A percentile compares a stretch with the other conserved stretches of the same genome.
Evolutionary conservation across 2,329 filamentous ascomycete genomes (phyloP).

Genomic region (Pseudohalonectria lignicola): DNA sequence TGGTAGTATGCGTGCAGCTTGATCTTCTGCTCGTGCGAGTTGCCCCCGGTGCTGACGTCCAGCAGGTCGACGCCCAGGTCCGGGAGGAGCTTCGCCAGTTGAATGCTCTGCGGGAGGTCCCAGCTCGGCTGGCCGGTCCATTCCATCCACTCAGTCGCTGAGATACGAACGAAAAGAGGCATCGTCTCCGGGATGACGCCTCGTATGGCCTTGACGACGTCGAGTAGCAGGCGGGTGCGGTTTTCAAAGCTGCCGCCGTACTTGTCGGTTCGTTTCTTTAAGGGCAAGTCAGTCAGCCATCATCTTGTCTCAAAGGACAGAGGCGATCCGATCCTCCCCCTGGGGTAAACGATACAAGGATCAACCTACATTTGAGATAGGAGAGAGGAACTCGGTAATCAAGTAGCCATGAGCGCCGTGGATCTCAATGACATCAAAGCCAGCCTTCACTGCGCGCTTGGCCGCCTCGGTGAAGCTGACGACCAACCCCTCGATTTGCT

Average conservation of each 20-base stretch:
- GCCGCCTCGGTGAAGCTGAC: conserved; percentile 47
- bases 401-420: conserved; percentile 58
- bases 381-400: conserved; percentile 52
- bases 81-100: conserved; percentile 59
- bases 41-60: conserved; percentile 71
- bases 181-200: conserved; percentile 38
- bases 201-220: conserved; percentile 40
- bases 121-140: conserved; percentile 37
- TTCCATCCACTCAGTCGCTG: conserved; percentile 54
- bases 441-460: conserved; percentile 52
- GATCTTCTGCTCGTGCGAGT: conserved; percentile 51
- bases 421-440: conserved; percentile 66
- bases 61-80: conserved; percentile 69
- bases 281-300: background rate
- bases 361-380: conserved; percentile 40
- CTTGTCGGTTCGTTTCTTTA: conserved; percentile 43
- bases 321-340: too few relatives aligned
- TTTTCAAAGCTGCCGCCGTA: conserved; percentile 59
- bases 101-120: conserved; percentile 57
- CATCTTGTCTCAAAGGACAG: conserved; percentile 1
- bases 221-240: conserved; percentile 48
- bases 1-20: conserved; percentile 58
- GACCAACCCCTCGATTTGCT: conserved; percentile 58
- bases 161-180: conserved; percentile 49
- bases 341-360: too few relatives aligned